phyloP scores from a whole-genome alignment of 2,329 filamentous ascomycete species.

The Penicillium sumatraense region DNA sequence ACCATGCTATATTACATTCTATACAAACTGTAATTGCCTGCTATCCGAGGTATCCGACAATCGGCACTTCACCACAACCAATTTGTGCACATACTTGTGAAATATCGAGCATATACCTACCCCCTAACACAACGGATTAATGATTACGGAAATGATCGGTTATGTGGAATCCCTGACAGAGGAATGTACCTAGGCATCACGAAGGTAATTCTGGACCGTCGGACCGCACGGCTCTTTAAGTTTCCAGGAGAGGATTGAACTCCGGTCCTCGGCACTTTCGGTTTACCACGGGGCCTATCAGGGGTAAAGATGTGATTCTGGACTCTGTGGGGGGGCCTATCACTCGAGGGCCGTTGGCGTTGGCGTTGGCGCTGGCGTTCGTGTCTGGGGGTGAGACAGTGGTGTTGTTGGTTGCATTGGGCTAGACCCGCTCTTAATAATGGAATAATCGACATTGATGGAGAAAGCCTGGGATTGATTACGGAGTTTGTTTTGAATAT shows the following conservation, averaged over 20 bases:
- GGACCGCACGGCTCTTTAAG: slow-evolving; percentile 1
- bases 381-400: slow-evolving; percentile 12
- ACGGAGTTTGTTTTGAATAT: no score
- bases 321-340: slow-evolving; percentile 12
- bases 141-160: neutral
- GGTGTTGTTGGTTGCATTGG: slow-evolving; percentile 1
- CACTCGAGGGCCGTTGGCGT: neutral
- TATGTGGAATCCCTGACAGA: neutral
- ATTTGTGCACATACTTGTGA: neutral
- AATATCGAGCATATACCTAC: neutral
- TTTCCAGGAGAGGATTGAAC: neutral
- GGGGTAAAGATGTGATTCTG: slow-evolving; percentile 1
- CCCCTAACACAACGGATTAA: no score
- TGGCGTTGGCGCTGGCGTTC: slow-evolving; percentile 7
- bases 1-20: no score
- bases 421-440: slow-evolving; percentile 19
- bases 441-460: slow-evolving; percentile 3
- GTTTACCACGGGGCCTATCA: slow-evolving; percentile 1
- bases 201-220: neutral
- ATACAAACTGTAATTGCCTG: neutral
- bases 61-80: neutral
- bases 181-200: neutral
- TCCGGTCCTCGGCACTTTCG: slow-evolving; percentile 8
- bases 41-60: neutral
- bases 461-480: neutral